Base-by-base conservation (phyloP, 2,329 filamentous ascomycete species). In the Piedraia hortae region DNA sequence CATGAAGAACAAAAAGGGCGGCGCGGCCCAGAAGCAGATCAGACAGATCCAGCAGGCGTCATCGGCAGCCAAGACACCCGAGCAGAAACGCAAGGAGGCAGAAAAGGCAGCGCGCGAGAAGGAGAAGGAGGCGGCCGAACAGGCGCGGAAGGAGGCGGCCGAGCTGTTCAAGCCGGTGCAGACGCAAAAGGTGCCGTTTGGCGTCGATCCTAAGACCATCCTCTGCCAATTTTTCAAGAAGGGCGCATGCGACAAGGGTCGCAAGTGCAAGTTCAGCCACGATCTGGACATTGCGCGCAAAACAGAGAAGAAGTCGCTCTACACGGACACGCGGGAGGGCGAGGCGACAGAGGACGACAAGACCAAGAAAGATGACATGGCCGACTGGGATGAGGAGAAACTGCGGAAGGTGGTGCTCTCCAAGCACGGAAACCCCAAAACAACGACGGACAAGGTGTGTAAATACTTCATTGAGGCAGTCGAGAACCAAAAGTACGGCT, bases 1-100 rank as follows among this genome's bases (percentile, higher is more conserved):
- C 38, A 93, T 97, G 85, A 97, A 97, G 54, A 97, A 97, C 45
- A 97, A 97, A 57, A 97, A 91, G 59, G 85, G 85, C 35, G 71
- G 65, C 26, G 68, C 64, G 23, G 82, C 78, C 24, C 75, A 93
- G 51, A 89, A 68, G 49, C 65, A 80, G 35, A 93, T 97, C 43
- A 69, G 73, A 27, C 73, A 78, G 38, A 62, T 97, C 45, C 53
- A 67, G 34, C 60, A 67, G 20, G 70, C 78, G 37, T 60, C 67
- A 23, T 65, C 70, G 34, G 58, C 61, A 25, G 67, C 70, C 35
- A 75, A 77, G 29, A 70, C 59, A n/a, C 63, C 75, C 11, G 82
- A 91, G 26, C 70, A 85, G 46, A 93, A 91, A 57, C 61, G 58
- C 37, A 90, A 67, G 42, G 59, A 59, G 22, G 62, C 62, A 16